A percentile compares a stretch with the other conserved stretches of the same genome.
These are phyloP conservation scores for Aethionema arabicum DNA, from an alignment of 345 rosid genomes.

Conservation along the genomic window DNA sequence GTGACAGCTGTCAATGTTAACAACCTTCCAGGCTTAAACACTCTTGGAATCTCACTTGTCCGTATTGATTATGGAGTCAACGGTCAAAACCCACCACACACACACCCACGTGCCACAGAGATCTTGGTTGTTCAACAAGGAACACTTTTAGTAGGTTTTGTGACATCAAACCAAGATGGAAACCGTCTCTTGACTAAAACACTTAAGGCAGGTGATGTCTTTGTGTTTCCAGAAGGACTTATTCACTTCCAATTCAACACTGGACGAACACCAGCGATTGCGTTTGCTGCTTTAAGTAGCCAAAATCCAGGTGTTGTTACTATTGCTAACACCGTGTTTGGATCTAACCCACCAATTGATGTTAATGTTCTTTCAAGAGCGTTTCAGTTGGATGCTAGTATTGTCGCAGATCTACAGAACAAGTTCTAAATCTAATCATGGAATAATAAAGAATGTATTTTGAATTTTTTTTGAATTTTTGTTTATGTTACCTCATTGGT, in stretches of 20 bases:
- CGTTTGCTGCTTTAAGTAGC: slow-evolving; percentile 23
- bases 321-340: slow-evolving; percentile 30
- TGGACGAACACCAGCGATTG: slow-evolving; percentile 3
- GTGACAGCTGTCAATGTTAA: slow-evolving; percentile 15
- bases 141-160: slow-evolving; percentile 26
- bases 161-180: slow-evolving; percentile 24
- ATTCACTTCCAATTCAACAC: slow-evolving; percentile 18
- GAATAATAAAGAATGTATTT: not conserved
- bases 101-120: slow-evolving; percentile 41
- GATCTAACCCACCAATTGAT: slow-evolving; percentile 17
- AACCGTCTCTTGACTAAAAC: slow-evolving; percentile 27
- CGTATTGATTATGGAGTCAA: slow-evolving; percentile 22
- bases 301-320: slow-evolving; percentile 24
- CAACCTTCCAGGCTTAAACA: slow-evolving; percentile 27
- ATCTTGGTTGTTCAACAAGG: slow-evolving; percentile 22
- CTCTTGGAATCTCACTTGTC: slow-evolving; percentile 32
- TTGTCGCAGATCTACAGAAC: slow-evolving; percentile 14
- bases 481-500: too few species aligned
- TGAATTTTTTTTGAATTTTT: not conserved
- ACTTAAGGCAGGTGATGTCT: slow-evolving; percentile 12
- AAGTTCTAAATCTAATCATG: not conserved
- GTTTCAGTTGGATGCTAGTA: slow-evolving; percentile 21
- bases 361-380: slow-evolving; percentile 19
- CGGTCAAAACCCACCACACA: slow-evolving; percentile 36
- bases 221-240: slow-evolving; percentile 31